A percentile compares a stretch with the other conserved stretches of the same genome.
Evolutionary conservation across 352 stramenopile species (phyloP).

Genomic region (Albugo laibachii): DNA sequence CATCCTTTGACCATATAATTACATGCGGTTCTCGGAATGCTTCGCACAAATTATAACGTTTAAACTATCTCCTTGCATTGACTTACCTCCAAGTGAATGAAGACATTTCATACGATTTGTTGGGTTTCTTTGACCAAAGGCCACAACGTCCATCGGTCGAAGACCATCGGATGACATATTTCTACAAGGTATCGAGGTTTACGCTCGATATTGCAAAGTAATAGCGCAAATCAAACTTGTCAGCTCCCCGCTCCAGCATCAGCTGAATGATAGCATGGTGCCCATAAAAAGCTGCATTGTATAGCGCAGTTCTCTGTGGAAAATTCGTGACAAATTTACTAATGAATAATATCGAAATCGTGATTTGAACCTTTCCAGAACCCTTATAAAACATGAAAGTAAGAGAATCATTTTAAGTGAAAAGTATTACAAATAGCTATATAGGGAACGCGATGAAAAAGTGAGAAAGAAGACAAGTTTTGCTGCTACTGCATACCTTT

Average conservation of each 20-base stretch:
- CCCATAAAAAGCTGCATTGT: conserved; percentile 45
- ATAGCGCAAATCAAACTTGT: conserved; percentile 16
- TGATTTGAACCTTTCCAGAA: conserved; percentile 4
- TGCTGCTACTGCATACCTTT: conserved; percentile 12
- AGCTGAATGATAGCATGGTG: conserved; percentile 25
- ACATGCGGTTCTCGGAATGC: conserved; percentile 4
- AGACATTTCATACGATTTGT: conserved; percentile 49
- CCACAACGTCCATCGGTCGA: conserved; percentile 21
- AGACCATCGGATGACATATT: conserved; percentile 25
- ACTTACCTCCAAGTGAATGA: conserved; percentile 28
- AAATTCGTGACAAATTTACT: no score
- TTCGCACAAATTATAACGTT: background rate
- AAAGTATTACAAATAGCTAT: conserved; percentile 10
- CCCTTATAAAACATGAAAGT: conserved; percentile 1
- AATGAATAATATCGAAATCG: background rate
- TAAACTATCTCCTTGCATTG: background rate
- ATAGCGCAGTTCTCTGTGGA: conserved; percentile 28
- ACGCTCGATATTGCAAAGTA: background rate
- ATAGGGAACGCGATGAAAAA: conserved; percentile 1
- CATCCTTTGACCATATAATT: conserved; percentile 1
- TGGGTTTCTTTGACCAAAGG: conserved; percentile 15
- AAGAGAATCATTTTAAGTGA: background rate
- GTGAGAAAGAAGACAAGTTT: background rate
- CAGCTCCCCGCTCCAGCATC: conserved; percentile 28
- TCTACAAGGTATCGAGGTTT: conserved; percentile 5